Percentiles rank a stretch among this genome's conserved stretches.
Conservation (phyloP, 2,329 filamentous ascomycete genomes). For the Monilinia aucupariae region DNA sequence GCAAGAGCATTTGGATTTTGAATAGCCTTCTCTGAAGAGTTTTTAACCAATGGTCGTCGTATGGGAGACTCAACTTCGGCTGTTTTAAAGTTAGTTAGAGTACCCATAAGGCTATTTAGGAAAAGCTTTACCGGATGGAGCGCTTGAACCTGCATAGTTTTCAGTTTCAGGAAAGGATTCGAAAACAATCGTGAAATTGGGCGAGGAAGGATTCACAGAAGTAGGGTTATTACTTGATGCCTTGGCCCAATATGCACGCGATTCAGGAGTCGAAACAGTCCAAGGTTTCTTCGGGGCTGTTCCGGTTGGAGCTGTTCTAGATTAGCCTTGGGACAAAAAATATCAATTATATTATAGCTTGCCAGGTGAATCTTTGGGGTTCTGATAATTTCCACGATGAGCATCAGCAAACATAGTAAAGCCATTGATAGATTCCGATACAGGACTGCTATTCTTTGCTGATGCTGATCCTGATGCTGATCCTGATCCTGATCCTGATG, state of each 20-base stretch:
- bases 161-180: neutral
- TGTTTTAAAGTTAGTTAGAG: constrained; percentile 3
- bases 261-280: neutral
- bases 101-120: neutral
- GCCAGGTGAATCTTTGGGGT: neutral
- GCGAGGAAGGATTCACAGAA: neutral
- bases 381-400: neutral
- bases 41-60: neutral
- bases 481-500: neutral
- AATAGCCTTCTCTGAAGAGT: neutral
- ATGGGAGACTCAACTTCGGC: constrained; percentile 4
- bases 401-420: neutral
- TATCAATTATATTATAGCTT: neutral
- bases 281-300: neutral
- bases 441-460: neutral
- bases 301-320: neutral
- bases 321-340: neutral
- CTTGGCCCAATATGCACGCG: neutral
- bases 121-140: neutral
- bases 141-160: neutral
- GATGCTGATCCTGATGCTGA: neutral
- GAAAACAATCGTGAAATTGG: neutral
- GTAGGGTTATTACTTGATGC: neutral
- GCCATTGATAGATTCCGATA: neutral
- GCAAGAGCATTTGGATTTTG: neutral